A percentile compares a stretch with the other conserved stretches of the same genome.
Conservation (phyloP, 768 basidiomycete genomes). For the Suillus hirtellus region DNA sequence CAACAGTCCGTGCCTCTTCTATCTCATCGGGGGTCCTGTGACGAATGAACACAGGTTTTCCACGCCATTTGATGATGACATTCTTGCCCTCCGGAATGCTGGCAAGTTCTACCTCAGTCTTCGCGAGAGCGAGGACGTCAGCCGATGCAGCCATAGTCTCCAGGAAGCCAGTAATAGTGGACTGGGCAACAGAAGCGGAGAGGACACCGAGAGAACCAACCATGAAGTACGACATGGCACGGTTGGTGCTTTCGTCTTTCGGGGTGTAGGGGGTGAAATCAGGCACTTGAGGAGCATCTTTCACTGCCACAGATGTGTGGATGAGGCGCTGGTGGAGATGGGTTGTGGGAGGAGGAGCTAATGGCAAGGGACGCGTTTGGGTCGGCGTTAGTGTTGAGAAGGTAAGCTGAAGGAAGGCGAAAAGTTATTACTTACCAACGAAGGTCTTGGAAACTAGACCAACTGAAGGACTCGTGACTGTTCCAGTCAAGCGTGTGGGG, state of each 20-base stretch:
- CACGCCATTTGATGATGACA: conserved; percentile 98
- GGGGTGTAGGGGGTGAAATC: conserved; percentile 85
- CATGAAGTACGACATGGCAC: conserved; percentile 86
- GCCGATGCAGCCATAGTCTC: conserved; percentile 96
- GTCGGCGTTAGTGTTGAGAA: conserved; percentile 18
- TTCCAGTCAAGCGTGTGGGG: conserved; percentile 63
- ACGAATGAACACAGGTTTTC: conserved; percentile 99
- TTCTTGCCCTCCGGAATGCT: conserved; percentile 97
- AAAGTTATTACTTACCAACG: conserved; percentile 47
- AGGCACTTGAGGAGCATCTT: conserved; percentile 81
- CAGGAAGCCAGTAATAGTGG: conserved; percentile 90
- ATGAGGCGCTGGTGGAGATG: conserved; percentile 68
- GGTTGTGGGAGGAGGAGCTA: conserved; percentile 52
- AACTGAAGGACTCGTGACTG: conserved; percentile 45
- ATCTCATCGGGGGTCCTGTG: conserved; percentile 93
- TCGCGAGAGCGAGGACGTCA: conserved; percentile 96
- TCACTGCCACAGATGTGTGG: conserved; percentile 70
- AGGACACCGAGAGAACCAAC: conserved; percentile 90
- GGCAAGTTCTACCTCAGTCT: conserved; percentile 91
- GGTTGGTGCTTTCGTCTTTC: conserved; percentile 62
- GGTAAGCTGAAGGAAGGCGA: conserved; percentile 12
- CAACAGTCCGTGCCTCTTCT: conserved; percentile 80
- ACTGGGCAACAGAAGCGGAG: conserved; percentile 93
- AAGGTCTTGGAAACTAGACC: conserved; percentile 68
- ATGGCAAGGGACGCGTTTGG: conserved; percentile 10